A percentile compares a stretch with the other conserved stretches of the same genome.
These are phyloP conservation scores for Lentithecium fluviatile DNA, from an alignment of 495 filamentous ascomycete species.

Conservation along the genomic window DNA sequence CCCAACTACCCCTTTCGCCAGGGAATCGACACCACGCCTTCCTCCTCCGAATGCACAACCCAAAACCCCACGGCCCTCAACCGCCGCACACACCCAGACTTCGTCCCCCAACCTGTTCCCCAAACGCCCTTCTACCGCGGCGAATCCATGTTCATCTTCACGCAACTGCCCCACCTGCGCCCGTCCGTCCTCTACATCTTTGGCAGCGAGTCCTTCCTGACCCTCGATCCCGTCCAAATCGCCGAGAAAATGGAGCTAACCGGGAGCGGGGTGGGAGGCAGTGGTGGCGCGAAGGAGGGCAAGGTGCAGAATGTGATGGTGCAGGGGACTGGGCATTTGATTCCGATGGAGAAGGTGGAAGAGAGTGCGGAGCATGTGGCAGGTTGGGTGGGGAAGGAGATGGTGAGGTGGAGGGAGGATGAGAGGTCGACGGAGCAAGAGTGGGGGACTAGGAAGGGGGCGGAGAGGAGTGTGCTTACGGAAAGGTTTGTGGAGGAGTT, in stretches of 20 bases:
- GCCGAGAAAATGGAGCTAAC: slow-evolving; percentile 62
- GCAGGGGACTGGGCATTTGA: slow-evolving; percentile 70
- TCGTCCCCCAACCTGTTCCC: slow-evolving; percentile 19
- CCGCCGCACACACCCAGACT: slow-evolving; percentile 42
- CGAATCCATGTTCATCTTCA: slow-evolving; percentile 63
- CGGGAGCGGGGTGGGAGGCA: slow-evolving; percentile 65
- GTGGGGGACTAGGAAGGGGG: slow-evolving; percentile 48
- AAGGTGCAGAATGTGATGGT: slow-evolving; percentile 69
- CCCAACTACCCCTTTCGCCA: slow-evolving; percentile 32
- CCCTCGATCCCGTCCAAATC: slow-evolving; percentile 48
- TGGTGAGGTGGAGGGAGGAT: slow-evolving; percentile 63
- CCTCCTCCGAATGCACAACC: slow-evolving; percentile 25
- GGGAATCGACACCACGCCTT: slow-evolving; percentile 10
- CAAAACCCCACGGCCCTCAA: slow-evolving; percentile 38
- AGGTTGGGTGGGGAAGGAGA: slow-evolving; percentile 61
- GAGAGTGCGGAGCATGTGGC: slow-evolving; percentile 59
- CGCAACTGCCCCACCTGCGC: slow-evolving; percentile 64
- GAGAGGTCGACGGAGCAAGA: slow-evolving; percentile 58
- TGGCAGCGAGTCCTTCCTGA: slow-evolving; percentile 64
- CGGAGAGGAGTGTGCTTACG: slow-evolving; percentile 12
- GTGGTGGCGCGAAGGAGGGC: slow-evolving; percentile 62
- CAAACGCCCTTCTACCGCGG: slow-evolving; percentile 70
- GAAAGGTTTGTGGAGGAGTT: slow-evolving; percentile 26
- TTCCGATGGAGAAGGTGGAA: slow-evolving; percentile 76
- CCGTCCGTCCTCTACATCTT: slow-evolving; percentile 85